A percentile compares a stretch with the other conserved stretches of the same genome.
These are phyloP conservation scores for Tylopilus felleus DNA, from an alignment of 768 basidiomycete genomes.

Conservation along the genomic window DNA sequence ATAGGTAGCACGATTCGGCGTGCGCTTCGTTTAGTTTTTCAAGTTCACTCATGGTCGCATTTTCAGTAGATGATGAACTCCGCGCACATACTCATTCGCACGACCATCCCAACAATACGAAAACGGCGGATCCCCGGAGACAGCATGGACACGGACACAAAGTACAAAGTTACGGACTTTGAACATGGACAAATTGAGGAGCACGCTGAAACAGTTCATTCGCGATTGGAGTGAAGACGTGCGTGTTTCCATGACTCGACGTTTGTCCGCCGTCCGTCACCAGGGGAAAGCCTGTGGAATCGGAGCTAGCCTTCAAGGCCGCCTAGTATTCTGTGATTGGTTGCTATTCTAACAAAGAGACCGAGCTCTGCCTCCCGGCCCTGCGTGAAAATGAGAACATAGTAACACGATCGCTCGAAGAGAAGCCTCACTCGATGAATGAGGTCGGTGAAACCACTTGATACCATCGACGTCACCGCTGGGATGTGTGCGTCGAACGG, in stretches of 20 bases:
- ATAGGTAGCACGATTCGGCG: slow-evolving; percentile 21
- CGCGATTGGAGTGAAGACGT: slow-evolving; percentile 92
- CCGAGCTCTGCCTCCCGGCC: no score
- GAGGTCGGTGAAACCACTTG: no score
- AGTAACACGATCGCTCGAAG: no score
- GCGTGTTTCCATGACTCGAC: slow-evolving; percentile 6
- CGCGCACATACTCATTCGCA: slow-evolving; percentile 39
- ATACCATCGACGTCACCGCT: no score
- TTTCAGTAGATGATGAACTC: slow-evolving; percentile 23
- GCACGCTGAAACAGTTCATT: slow-evolving; percentile 89
- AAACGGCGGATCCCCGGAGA: slow-evolving; percentile 12
- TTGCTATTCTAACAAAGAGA: no score
- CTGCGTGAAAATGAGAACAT: no score
- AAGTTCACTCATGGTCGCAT: not conserved
- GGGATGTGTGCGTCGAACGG: no score
- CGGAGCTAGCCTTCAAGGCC: no score
- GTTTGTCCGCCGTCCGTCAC: not conserved
- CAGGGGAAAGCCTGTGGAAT: slow-evolving; percentile 67
- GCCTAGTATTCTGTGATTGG: no score
- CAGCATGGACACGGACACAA: slow-evolving; percentile 14
- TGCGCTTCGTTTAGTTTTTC: slow-evolving; percentile 14
- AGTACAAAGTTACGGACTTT: slow-evolving; percentile 56
- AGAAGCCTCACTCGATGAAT: no score
- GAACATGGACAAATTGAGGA: slow-evolving; percentile 90
- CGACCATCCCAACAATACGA: slow-evolving; percentile 16